phyloP scores from a whole-genome alignment of 2,329 filamentous ascomycete species.

The Venturia oleaginea region DNA sequence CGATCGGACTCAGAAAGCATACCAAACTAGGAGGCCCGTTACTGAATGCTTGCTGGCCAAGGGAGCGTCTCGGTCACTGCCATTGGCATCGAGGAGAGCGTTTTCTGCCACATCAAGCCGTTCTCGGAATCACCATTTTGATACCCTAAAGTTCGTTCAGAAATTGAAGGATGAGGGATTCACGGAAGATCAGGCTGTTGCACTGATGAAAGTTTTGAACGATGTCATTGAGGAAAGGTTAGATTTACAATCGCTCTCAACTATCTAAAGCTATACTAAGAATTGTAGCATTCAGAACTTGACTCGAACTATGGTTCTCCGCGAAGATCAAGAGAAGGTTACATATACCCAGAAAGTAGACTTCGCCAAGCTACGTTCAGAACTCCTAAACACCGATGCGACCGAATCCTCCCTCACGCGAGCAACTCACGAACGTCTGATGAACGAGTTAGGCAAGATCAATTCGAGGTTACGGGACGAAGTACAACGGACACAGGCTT shows the following conservation, averaged over 20 bases:
- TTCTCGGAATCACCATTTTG: conserved; percentile 83
- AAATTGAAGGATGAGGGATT: conserved; percentile 84
- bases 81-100: neutral
- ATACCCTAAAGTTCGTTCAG: conserved; percentile 95
- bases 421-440: conserved; percentile 81
- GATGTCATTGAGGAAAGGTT: conserved; percentile 94
- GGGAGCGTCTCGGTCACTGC: neutral
- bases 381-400: conserved; percentile 83
- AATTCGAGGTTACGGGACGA: conserved; percentile 85
- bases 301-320: conserved; percentile 93
- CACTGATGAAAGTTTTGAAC: conserved; percentile 97
- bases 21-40: neutral
- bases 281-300: conserved; percentile 77
- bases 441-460: conserved; percentile 90
- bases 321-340: conserved; percentile 80
- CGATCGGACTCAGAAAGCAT: neutral
- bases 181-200: conserved; percentile 86
- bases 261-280: conserved; percentile 9
- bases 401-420: conserved; percentile 85
- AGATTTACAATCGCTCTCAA: conserved; percentile 8
- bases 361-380: conserved; percentile 92
- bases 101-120: conserved; percentile 61
- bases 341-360: conserved; percentile 84
- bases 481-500: conserved; percentile 87
- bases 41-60: neutral